Conservation (phyloP, 345 rosid genomes). For the Sisymbrium altissimum region DNA sequence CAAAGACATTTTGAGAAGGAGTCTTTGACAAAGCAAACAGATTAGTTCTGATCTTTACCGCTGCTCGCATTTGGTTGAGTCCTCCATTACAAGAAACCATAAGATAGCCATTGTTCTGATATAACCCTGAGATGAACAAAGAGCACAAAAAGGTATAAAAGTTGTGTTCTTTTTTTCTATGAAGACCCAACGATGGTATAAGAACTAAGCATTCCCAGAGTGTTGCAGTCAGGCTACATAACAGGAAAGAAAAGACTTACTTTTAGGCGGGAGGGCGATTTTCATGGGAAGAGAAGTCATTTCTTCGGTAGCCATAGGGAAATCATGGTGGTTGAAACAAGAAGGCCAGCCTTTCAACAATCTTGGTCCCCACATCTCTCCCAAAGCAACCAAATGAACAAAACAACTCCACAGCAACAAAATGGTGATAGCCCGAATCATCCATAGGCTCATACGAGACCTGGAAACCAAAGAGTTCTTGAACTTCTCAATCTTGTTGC, state of each 20-base stretch:
- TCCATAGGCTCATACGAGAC: constrained; percentile 77
- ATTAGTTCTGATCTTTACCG: constrained; percentile 42
- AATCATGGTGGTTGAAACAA: constrained; percentile 50
- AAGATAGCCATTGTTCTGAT: constrained; percentile 91
- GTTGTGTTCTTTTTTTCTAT: too few species aligned
- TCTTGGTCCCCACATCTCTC: constrained; percentile 89
- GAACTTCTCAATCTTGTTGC: constrained; percentile 49
- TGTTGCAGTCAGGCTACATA: background rate
- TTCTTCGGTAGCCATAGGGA: constrained; percentile 33
- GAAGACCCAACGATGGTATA: too few species aligned
- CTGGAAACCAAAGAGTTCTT: constrained; percentile 39
- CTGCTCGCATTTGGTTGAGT: constrained; percentile 93
- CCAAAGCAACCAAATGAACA: constrained; percentile 84
- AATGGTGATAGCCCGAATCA: constrained; percentile 82
- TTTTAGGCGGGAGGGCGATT: constrained; percentile 70
- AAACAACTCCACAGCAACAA: constrained; percentile 93
- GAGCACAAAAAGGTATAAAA: background rate
- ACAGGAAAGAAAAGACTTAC: constrained; percentile 39
- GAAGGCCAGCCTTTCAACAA: constrained; percentile 89
- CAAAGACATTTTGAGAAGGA: background rate
- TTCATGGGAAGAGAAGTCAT: constrained; percentile 43
- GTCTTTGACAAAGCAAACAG: background rate
- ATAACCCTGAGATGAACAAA: constrained; percentile 55
- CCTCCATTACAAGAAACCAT: constrained; percentile 96
- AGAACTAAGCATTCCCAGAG: background rate